These are phyloP conservation scores for Neurospora sp. DNA, from an alignment of 2,329 filamentous ascomycete species.

Conservation along the genomic window DNA sequence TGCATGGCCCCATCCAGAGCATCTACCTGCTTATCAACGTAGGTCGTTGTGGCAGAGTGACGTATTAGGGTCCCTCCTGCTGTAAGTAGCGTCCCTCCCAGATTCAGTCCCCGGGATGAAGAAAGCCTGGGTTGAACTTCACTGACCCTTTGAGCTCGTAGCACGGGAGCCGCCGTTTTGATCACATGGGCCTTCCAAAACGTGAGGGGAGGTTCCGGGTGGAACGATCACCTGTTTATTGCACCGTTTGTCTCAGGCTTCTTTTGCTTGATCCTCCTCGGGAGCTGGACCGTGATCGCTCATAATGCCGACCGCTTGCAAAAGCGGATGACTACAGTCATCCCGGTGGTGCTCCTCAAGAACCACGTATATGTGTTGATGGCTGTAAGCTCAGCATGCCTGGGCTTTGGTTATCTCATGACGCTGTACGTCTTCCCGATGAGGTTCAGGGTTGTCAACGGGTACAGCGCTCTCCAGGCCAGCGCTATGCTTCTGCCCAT, in stretches of 20 bases:
- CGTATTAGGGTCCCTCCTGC: slow-evolving; percentile 37
- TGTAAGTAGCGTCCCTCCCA: not conserved
- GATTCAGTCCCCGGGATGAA: not conserved
- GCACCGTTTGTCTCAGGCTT: slow-evolving; percentile 30
- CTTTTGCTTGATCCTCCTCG: slow-evolving; percentile 25
- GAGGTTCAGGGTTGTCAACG: slow-evolving; percentile 39
- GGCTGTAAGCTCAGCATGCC: slow-evolving; percentile 34
- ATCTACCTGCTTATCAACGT: slow-evolving; percentile 28
- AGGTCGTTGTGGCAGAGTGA: slow-evolving; percentile 42
- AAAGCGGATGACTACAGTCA: slow-evolving; percentile 27
- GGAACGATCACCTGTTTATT: slow-evolving; percentile 32
- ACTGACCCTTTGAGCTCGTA: not conserved
- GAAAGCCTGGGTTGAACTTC: not conserved
- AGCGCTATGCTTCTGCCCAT: slow-evolving; percentile 44
- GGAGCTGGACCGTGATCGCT: slow-evolving; percentile 29
- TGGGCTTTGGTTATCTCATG: slow-evolving; percentile 41
- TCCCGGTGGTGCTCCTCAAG: slow-evolving; percentile 38
- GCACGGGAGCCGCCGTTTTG: not conserved
- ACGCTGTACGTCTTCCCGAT: slow-evolving; percentile 40
- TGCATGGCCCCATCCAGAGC: slow-evolving; percentile 37
- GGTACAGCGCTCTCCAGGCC: slow-evolving; percentile 33
- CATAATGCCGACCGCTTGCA: slow-evolving; percentile 5
- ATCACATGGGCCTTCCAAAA: slow-evolving; percentile 36
- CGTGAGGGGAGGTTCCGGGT: slow-evolving; percentile 27
- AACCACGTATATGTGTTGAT: slow-evolving; percentile 35